Evolutionary conservation across 1,139 yeast species (phyloP), one percentile per base, ranked within the genome.

Genomic region (Sugiyamaella japonica): DNA sequence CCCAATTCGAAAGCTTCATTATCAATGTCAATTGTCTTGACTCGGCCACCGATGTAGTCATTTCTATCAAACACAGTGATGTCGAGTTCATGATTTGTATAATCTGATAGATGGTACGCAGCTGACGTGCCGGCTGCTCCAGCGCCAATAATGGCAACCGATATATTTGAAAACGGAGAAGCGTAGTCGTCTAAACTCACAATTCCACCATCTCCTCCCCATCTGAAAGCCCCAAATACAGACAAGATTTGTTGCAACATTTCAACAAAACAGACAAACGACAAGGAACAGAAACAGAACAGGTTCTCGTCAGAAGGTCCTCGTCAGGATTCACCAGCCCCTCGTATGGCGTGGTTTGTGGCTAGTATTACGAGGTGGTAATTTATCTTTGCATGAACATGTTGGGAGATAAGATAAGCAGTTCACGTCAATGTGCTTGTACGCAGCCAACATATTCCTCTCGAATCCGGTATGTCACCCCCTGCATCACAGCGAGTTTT

Each of bases 141-240:
- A 1, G 80, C 78, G 2, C 81, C 81, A 34, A 75, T 68, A 36
- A 76, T 70, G 1, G 78, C 80, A 7, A 76, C 63, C 71, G 56
- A 84, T 80, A 60, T 66, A 58, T 76, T 82, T 1, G 67, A 81
- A 59, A 76, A 79, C 60, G 78, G 75, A 58, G 70, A 77, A 36
- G 77, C 79, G 25, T 73, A 48, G 56, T 66, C 28, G 84, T 83
- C 1, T 64, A 66, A 20, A 68, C 74, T 2, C 71, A 83, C 51
- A n/a, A n/a, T n/a, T 80, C 80, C 64, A 71, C 81, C 29, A 13
- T 15, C 25, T 13, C 23, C 41, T 7, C 31, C 16, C 12, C n/a
- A 13, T 32, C 13, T 20, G 32, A 34, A 23, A 15, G 32, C 39
- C 3, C 43, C 43, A 23, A 46, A 7, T 8, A 46, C 17, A 25